Evolutionary conservation across 768 basidiomycete species (phyloP), one percentile per base, ranked within the genome.

Genomic region (Leccinum boreale): DNA sequence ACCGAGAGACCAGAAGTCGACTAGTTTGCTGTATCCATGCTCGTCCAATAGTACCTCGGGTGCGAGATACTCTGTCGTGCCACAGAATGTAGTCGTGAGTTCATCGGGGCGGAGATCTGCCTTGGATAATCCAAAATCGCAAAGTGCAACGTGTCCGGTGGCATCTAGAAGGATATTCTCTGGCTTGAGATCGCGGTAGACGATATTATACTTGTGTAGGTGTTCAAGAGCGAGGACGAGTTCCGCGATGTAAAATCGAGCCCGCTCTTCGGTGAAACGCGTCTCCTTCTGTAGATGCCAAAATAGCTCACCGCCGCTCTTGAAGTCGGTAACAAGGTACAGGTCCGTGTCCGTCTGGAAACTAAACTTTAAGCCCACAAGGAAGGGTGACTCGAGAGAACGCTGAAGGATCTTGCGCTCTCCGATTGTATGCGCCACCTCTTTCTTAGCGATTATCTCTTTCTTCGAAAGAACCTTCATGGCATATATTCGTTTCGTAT

Each of bases 381-480:
- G 85, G 85, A 99, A 99, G 0, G 96, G 97, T 9, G 87, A 94
- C 60, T 97, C 93, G 31, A 95, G 73, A 15, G 92, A 94, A 28
- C 90, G 84, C 69, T 98, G 96, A 33, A 98, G 83, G 70, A 99
- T 98, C 79, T 98, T 98, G 74, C 97, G 89, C 75, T 99, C 97
- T 65, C 97, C 97, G 56, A 99, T 98, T 15, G 97, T 99, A 73
- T 99, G 97, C 9, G 96, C 96, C 47, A 99, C 94, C 73, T 99
- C 97, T 75, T 98, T 98, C 81, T 98, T 98, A 24, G 92, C 95
- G 55, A 98, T 86, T 66, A 99, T 98, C 75, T 99, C 97, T 79
- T 93, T 95, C 78, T 99, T 99, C 31, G 92, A 95, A 39, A 99
- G 82, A 56, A 98, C 92, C 70, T 99, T 99, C 96, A 99, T 98